A percentile compares a stretch with the other conserved stretches of the same genome.
These are phyloP conservation scores for Vickermania ingenoplastis DNA, from an alignment of 208 protist genomes.

Conservation along the genomic window DNA sequence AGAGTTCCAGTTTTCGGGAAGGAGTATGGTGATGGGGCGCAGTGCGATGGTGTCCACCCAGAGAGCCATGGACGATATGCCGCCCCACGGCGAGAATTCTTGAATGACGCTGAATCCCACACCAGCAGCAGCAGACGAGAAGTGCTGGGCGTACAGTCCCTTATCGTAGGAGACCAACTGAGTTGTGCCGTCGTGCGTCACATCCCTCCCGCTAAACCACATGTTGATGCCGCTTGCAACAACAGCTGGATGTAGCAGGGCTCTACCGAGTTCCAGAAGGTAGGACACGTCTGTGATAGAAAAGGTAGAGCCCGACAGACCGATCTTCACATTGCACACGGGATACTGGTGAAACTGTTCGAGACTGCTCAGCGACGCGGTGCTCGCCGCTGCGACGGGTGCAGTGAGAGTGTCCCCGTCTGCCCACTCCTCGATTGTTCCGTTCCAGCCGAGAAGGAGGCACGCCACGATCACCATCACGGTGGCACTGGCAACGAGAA, in stretches of 20 bases:
- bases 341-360: constrained; percentile 70
- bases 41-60: constrained; percentile 65
- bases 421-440: constrained; percentile 28
- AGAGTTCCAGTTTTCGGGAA: constrained; percentile 38
- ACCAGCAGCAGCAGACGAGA: constrained; percentile 21
- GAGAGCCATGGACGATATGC: constrained; percentile 35
- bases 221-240: constrained; percentile 34
- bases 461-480: constrained; percentile 33
- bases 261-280: constrained; percentile 27
- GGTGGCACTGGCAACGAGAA: constrained; percentile 26
- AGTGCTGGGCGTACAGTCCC: constrained; percentile 28
- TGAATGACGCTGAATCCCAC: constrained; percentile 35
- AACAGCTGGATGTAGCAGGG: constrained; percentile 1
- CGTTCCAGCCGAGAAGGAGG: constrained; percentile 59
- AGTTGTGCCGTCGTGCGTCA: constrained; percentile 30
- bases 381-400: background rate
- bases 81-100: constrained; percentile 29
- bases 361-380: constrained; percentile 12
- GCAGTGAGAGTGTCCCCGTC: constrained; percentile 25
- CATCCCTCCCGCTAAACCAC: constrained; percentile 38
- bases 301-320: constrained; percentile 18
- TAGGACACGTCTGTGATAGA: constrained; percentile 42
- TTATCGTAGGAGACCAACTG: constrained; percentile 12
- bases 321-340: constrained; percentile 37
- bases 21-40: constrained; percentile 49